phyloP scores from a whole-genome alignment of 2,329 filamentous ascomycete genomes.

The Rugonectria rugulosa region DNA sequence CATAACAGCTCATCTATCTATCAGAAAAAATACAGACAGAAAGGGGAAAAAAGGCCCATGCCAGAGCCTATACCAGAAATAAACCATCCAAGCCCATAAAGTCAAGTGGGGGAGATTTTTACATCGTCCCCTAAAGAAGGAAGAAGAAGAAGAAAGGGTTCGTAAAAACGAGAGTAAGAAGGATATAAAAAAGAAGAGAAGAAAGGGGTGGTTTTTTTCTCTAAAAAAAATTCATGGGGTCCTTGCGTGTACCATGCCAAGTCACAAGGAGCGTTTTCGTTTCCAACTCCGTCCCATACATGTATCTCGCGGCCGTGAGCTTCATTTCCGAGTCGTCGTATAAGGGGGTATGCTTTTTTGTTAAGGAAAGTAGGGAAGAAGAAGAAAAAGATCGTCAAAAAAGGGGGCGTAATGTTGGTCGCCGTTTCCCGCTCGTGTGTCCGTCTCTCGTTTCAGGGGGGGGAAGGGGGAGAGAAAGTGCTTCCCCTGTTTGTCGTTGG shows the following conservation, averaged over 20 bases:
- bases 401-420: conserved; percentile 2
- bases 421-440: conserved; percentile 24
- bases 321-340: conserved; percentile 35
- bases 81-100: conserved; percentile 18
- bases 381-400: conserved; percentile 26
- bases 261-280: conserved; percentile 6
- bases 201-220: no score
- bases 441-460: neutral
- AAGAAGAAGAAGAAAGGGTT: conserved; percentile 22
- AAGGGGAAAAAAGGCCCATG: no score
- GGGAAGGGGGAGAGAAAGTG: neutral
- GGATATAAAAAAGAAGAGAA: neutral
- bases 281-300: conserved; percentile 22
- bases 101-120: conserved; percentile 17
- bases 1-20: conserved; percentile 26
- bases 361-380: no score
- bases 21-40: no score
- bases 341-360: neutral
- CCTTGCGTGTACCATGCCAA: conserved; percentile 24
- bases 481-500: no score
- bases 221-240: conserved; percentile 7
- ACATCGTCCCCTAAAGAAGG: conserved; percentile 23
- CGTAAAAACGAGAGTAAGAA: neutral
- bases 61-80: conserved; percentile 17
- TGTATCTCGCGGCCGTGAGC: conserved; percentile 27